phyloP scores from a whole-genome alignment of 345 rosid species.

The Rubroshorea leprosula region DNA sequence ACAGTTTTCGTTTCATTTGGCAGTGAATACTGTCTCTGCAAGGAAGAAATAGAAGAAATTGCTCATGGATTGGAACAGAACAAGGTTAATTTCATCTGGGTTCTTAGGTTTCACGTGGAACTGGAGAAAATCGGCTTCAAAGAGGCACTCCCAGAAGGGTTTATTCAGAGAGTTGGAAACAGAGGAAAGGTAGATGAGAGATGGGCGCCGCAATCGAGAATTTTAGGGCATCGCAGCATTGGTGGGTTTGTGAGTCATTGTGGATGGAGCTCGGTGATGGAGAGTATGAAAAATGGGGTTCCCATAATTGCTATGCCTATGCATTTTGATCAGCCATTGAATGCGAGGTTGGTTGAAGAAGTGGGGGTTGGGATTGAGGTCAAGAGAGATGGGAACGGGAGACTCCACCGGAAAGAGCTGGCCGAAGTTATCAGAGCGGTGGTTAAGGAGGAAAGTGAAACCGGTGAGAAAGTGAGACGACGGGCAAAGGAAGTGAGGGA shows the following conservation, averaged over 20 bases:
- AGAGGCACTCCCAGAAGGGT: slow-evolving; percentile 26
- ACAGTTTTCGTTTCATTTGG: slow-evolving; percentile 34
- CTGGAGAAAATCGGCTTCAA: slow-evolving; percentile 13
- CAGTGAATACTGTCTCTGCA: slow-evolving; percentile 28
- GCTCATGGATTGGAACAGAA: slow-evolving; percentile 34
- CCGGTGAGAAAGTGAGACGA: slow-evolving; percentile 25
- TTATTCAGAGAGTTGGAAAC: slow-evolving; percentile 20
- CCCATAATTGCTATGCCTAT: slow-evolving; percentile 37
- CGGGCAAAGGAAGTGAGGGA: slow-evolving; percentile 28
- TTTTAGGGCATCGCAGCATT: slow-evolving; percentile 18
- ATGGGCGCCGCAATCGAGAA: slow-evolving; percentile 35
- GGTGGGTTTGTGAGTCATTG: slow-evolving; percentile 46
- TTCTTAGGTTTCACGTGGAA: slow-evolving; percentile 18
- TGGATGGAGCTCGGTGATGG: slow-evolving; percentile 42
- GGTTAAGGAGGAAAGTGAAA: slow-evolving; percentile 9
- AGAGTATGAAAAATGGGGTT: slow-evolving; percentile 29
- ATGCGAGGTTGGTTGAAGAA: slow-evolving; percentile 27
- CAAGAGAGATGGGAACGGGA: slow-evolving; percentile 18
- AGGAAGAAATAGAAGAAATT: slow-evolving; percentile 26
- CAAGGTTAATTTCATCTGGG: slow-evolving; percentile 33
- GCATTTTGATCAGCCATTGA: slow-evolving; percentile 35
- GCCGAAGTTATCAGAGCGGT: slow-evolving; percentile 26
- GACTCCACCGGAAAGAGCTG: slow-evolving; percentile 19
- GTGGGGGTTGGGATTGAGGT: slow-evolving; percentile 28
- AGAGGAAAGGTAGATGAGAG: slow-evolving; percentile 24